These are phyloP conservation scores for Mariannaea elegans DNA, from an alignment of 2,329 filamentous ascomycete genomes.

Conservation along the genomic window DNA sequence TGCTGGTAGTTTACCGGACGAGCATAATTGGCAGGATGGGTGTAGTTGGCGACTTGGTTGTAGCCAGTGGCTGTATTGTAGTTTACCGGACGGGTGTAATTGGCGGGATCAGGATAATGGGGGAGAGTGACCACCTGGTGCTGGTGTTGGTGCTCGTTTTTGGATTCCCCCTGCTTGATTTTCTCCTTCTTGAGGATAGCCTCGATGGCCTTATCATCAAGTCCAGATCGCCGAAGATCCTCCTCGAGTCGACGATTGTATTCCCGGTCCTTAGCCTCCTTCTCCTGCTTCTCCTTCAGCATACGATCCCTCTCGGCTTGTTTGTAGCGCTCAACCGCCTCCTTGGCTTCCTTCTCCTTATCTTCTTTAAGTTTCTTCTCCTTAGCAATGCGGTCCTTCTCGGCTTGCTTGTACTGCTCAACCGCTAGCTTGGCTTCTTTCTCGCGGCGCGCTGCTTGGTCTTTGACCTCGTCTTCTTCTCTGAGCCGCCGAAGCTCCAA, in stretches of 20 bases:
- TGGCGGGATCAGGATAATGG: not conserved
- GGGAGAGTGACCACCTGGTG: not conserved
- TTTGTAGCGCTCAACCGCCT: constrained; percentile 62
- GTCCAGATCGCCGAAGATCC: constrained; percentile 65
- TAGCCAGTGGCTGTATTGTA: no score
- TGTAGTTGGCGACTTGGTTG: not conserved
- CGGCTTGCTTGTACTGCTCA: constrained; percentile 59
- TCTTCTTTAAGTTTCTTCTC: constrained; percentile 58
- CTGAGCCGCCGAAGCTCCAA: constrained; percentile 61
- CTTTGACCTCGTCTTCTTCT: constrained; percentile 50
- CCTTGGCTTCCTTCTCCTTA: constrained; percentile 59
- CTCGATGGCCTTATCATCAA: constrained; percentile 66
- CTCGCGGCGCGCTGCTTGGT: constrained; percentile 48
- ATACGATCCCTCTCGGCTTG: constrained; percentile 54
- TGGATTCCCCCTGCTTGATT: constrained; percentile 45
- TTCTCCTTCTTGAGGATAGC: constrained; percentile 68
- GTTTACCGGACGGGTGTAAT: no score
- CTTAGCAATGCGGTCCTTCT: constrained; percentile 54
- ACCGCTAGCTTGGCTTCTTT: constrained; percentile 61
- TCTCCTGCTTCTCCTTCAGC: constrained; percentile 57
- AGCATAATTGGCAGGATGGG: not conserved
- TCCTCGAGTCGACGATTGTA: constrained; percentile 66
- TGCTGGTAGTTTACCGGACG: not conserved
- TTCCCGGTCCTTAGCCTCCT: constrained; percentile 52
- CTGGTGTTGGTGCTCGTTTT: constrained; percentile 24